Conservation (phyloP, 345 rosid species). For the Populus tremula region DNA sequence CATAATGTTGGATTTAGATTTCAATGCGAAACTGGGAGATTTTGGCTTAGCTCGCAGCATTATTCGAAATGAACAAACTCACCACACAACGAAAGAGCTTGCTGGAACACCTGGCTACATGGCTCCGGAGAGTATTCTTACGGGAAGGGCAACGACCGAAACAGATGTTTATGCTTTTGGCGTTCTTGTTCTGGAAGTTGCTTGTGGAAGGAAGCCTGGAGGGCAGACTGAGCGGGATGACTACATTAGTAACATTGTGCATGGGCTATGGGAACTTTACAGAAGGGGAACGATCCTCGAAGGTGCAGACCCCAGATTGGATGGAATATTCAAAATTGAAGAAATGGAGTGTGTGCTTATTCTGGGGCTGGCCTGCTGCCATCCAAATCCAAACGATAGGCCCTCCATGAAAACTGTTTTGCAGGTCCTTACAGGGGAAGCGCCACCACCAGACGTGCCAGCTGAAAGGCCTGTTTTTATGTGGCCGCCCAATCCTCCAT, state of each 20-base stretch:
- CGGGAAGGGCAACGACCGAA: slow-evolving; percentile 58
- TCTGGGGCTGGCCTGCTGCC: slow-evolving; percentile 79
- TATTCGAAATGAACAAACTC: slow-evolving; percentile 53
- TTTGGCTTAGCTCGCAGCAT: slow-evolving; percentile 78
- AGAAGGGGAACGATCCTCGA: slow-evolving; percentile 39
- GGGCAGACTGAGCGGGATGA: slow-evolving; percentile 26
- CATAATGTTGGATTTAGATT: slow-evolving; percentile 65
- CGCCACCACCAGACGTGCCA: slow-evolving; percentile 47
- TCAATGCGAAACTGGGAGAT: slow-evolving; percentile 58
- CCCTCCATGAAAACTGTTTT: slow-evolving; percentile 59
- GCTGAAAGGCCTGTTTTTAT: slow-evolving; percentile 62
- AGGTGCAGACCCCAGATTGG: slow-evolving; percentile 57
- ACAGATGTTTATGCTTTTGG: slow-evolving; percentile 74
- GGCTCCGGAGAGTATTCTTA: slow-evolving; percentile 72
- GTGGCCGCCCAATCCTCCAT: slow-evolving; percentile 69
- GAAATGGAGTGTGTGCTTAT: slow-evolving; percentile 48
- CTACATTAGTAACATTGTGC: slow-evolving; percentile 53
- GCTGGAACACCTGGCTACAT: slow-evolving; percentile 82
- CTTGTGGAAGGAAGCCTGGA: slow-evolving; percentile 55
- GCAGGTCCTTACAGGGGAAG: slow-evolving; percentile 65
- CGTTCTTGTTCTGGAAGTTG: slow-evolving; percentile 55
- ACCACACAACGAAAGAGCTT: slow-evolving; percentile 64
- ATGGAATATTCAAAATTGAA: slow-evolving; percentile 25
- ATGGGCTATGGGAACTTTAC: slow-evolving; percentile 66
- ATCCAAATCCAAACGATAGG: slow-evolving; percentile 68